A percentile compares a stretch with the other conserved stretches of the same genome.
phyloP scores from a whole-genome alignment of 306 rosid species.

The Prunus persica region Prunus_persica_NCBIv2 NC_034010.1:4112001-4112500 shows the following conservation, averaged over 20 bases:
- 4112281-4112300: background rate
- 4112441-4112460: no score
- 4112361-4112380: no score
- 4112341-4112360: no score
- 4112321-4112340: no score
- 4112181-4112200: conserved; percentile 70
- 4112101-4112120: conserved; percentile 80
- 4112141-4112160: conserved; percentile 79
- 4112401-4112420: no score
- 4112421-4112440: no score
- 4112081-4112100: conserved; percentile 76
- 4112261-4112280: background rate
- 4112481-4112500: no score
- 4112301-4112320: no score
- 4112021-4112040: conserved; percentile 73
- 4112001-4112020: conserved; percentile 64
- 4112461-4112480: no score
- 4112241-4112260: background rate
- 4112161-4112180: conserved; percentile 87
- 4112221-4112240: background rate
- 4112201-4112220: conserved; percentile 15
- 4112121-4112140: conserved; percentile 83
- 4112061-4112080: conserved; percentile 74
- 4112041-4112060: conserved; percentile 93
- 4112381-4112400: no score